Evolutionary conservation across 495 filamentous ascomycete genomes (phyloP).

Genomic region (Hypomontagnella submonticulosa): DNA sequence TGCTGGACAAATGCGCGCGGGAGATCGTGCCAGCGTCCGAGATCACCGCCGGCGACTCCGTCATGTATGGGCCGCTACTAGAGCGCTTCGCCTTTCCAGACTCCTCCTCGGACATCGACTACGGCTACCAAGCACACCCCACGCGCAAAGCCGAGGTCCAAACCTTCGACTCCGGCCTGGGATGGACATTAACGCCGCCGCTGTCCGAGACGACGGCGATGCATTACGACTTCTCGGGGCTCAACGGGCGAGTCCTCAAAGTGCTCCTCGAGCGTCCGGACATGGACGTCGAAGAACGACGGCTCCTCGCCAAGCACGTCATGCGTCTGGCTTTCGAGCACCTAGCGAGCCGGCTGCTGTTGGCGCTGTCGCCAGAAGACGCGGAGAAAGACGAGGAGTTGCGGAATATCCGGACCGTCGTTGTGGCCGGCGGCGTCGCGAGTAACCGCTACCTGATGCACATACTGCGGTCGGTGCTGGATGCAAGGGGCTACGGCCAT

Average conservation of each 20-base stretch:
- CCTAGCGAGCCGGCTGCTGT: slow-evolving; percentile 74
- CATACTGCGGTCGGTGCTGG: slow-evolving; percentile 71
- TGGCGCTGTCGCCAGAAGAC: slow-evolving; percentile 62
- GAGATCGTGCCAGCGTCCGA: slow-evolving; percentile 69
- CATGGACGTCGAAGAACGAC: slow-evolving; percentile 62
- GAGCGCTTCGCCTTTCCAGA: slow-evolving; percentile 81
- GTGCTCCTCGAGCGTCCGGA: slow-evolving; percentile 43
- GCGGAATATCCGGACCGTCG: slow-evolving; percentile 66
- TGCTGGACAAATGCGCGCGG: slow-evolving; percentile 87
- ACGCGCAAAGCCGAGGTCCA: slow-evolving; percentile 65
- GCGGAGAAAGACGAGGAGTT: not conserved
- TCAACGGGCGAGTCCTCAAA: slow-evolving; percentile 47
- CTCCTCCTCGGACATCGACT: slow-evolving; percentile 17
- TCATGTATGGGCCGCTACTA: slow-evolving; percentile 81
- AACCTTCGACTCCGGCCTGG: slow-evolving; percentile 33
- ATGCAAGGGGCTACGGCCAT: slow-evolving; percentile 68
- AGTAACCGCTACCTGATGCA: slow-evolving; percentile 79
- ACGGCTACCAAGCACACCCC: slow-evolving; percentile 63
- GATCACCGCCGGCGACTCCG: slow-evolving; percentile 56
- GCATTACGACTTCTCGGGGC: slow-evolving; percentile 54
- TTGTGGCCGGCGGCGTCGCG: slow-evolving; percentile 91
- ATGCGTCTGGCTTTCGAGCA: slow-evolving; percentile 93
- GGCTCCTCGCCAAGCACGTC: slow-evolving; percentile 70
- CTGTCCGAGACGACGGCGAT: slow-evolving; percentile 40
- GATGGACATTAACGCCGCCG: slow-evolving; percentile 53